Percentiles rank a stretch among this genome's conserved stretches.
These are phyloP conservation scores for Fraxinus anomala DNA, from an alignment of 257 asterid species.

Conservation along the genomic window DNA sequence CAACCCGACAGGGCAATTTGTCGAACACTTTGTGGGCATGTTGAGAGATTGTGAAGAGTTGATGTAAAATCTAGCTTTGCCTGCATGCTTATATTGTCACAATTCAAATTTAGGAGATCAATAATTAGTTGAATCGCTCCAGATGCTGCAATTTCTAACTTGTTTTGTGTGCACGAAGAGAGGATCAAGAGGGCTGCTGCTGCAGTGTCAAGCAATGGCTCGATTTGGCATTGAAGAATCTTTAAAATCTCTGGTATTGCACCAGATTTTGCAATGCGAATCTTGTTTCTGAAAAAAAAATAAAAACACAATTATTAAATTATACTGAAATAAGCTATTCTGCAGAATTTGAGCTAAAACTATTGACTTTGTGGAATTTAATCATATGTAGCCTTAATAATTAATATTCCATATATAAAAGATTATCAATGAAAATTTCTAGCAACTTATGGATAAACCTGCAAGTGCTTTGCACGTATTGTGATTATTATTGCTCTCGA, in stretches of 20 bases:
- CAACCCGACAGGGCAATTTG: slow-evolving; percentile 50
- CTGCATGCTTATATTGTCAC: slow-evolving; percentile 41
- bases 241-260: slow-evolving; percentile 54
- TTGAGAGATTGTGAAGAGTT: slow-evolving; percentile 65
- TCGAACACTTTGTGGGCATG: slow-evolving; percentile 46
- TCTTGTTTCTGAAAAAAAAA: slow-evolving; percentile 58
- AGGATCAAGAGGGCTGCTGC: slow-evolving; percentile 63
- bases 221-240: slow-evolving; percentile 53
- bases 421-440: too few species aligned
- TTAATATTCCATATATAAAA: too few species aligned
- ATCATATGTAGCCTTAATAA: too few species aligned
- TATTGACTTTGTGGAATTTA: too few species aligned
- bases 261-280: slow-evolving; percentile 53
- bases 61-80: slow-evolving; percentile 62
- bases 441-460: too few species aligned
- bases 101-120: slow-evolving; percentile 41
- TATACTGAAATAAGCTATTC: not conserved
- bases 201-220: slow-evolving; percentile 48
- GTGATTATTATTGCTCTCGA: not conserved
- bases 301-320: not conserved
- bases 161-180: slow-evolving; percentile 66
- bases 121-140: slow-evolving; percentile 56
- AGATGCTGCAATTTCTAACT: slow-evolving; percentile 60
- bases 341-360: not conserved
- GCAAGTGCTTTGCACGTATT: not conserved